Evolutionary conservation across 1,284 basidiomycete genomes (phyloP), one percentile per base, ranked within the genome.

Genomic region (Ceratobasidium sp.): DNA sequence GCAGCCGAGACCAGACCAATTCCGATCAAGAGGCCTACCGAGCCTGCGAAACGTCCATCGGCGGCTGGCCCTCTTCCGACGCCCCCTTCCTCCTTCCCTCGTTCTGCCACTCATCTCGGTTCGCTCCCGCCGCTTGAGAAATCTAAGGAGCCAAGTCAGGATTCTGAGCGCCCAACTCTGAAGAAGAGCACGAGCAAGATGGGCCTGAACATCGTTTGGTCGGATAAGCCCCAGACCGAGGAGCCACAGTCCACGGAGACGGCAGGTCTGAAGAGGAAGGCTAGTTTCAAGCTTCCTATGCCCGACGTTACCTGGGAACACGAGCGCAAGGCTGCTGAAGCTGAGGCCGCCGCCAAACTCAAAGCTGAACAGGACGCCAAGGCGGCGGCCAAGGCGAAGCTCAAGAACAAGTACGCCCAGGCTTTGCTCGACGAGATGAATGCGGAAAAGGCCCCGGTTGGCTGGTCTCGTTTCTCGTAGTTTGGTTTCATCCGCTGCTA

Each of bases 341-440:
- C 69, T 19, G 69, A 71, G 29, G 69, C 69, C 25, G 69, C 69
- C 1, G 69, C 69, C 4, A 71, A 71, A 43, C 37, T 49, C 15
- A 37, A 56, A 34, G 69, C 69, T 25, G 69, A 71, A 32, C 69
- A 71, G 29, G 54, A 71, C n/a, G 69, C 56, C 29, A 51, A 54
- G 32, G 69, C 54, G 8, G 69, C 69, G 8, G 69, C 69, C 56
- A 71, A 71, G 56, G 57, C 43, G 4, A 59, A 71, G 43, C 69
- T 71, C 69, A 71, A 71, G 69, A 71, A 61, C 69, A 71, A 71
- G 43, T 71, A 71, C 25, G 69, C 69, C 6, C 69, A 71, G 51
- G 69, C 69, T 29, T 59, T 71, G 40, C 54, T 34, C 5, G 56
- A 71, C 52, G 54, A 71, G 57, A 71, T 71, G 69, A 49, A 34